Percentiles rank a stretch among this genome's conserved stretches.
These are phyloP conservation scores for Metrosideros polymorpha DNA, from an alignment of 441 rosid species.

Conservation along the genomic window DNA sequence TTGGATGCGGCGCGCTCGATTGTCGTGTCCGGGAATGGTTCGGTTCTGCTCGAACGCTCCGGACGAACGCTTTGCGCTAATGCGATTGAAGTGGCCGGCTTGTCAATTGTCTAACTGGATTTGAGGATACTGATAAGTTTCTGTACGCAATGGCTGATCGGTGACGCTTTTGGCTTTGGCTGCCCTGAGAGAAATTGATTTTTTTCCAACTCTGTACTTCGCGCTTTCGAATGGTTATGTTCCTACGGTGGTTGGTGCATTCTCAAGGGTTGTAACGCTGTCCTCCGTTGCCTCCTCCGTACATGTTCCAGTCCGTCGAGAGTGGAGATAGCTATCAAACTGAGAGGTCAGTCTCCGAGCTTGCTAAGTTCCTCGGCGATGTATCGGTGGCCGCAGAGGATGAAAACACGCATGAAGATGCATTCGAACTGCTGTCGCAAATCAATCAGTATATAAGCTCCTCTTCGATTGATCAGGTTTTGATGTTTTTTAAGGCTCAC, in stretches of 20 bases:
- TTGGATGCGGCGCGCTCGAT: not conserved
- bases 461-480: slow-evolving; percentile 50
- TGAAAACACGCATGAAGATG: slow-evolving; percentile 22
- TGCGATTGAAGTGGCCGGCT: not conserved
- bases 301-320: slow-evolving; percentile 29
- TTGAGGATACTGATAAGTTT: not conserved
- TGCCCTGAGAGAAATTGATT: not conserved
- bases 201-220: not conserved
- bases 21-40: not conserved
- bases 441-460: slow-evolving; percentile 28
- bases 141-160: not conserved
- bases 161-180: not conserved
- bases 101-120: not conserved
- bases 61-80: not conserved
- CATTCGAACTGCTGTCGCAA: slow-evolving; percentile 31
- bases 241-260: not conserved
- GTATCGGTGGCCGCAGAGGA: slow-evolving; percentile 25
- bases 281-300: not conserved
- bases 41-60: not conserved
- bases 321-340: slow-evolving; percentile 26
- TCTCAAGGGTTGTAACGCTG: not conserved
- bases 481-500: not conserved
- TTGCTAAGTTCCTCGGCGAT: slow-evolving; percentile 38
- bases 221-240: not conserved
- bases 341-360: slow-evolving; percentile 29